phyloP scores from a whole-genome alignment of 305 asterid genomes.

The Fraxinus dipetala region DNA sequence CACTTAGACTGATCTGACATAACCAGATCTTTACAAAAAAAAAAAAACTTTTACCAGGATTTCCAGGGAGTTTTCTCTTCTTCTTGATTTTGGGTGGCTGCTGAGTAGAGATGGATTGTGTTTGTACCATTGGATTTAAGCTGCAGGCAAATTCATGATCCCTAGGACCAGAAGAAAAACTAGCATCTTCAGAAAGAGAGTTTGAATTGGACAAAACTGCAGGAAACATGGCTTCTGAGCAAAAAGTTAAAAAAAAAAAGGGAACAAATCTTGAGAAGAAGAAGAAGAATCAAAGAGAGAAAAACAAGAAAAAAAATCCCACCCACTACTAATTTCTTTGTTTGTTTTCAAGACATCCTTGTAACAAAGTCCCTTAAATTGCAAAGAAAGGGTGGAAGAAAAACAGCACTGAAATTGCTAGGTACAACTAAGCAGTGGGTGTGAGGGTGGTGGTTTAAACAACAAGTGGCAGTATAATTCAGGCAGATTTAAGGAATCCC shows the following conservation, averaged over 20 bases:
- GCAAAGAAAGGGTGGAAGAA: constrained; percentile 35
- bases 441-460: constrained; percentile 5
- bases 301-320: constrained; percentile 1
- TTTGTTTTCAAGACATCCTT: constrained; percentile 16
- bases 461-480: constrained; percentile 34
- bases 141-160: constrained; percentile 40
- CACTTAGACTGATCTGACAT: background rate
- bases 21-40: background rate
- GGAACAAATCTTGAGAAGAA: background rate
- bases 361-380: constrained; percentile 41
- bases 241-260: background rate
- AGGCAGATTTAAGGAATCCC: constrained; percentile 14
- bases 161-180: constrained; percentile 43
- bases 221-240: constrained; percentile 44
- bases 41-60: constrained; percentile 48
- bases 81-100: constrained; percentile 52
- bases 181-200: constrained; percentile 38
- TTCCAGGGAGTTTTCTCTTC: constrained; percentile 73
- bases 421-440: constrained; percentile 22
- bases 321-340: constrained; percentile 10
- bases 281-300: constrained; percentile 13
- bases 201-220: constrained; percentile 38
- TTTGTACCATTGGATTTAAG: constrained; percentile 41
- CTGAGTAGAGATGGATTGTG: constrained; percentile 30
- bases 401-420: constrained; percentile 28